Evolutionary conservation across 495 filamentous ascomycete species (phyloP), one percentile per base, ranked within the genome.

Genomic region (Penicillium argentinense): DNA sequence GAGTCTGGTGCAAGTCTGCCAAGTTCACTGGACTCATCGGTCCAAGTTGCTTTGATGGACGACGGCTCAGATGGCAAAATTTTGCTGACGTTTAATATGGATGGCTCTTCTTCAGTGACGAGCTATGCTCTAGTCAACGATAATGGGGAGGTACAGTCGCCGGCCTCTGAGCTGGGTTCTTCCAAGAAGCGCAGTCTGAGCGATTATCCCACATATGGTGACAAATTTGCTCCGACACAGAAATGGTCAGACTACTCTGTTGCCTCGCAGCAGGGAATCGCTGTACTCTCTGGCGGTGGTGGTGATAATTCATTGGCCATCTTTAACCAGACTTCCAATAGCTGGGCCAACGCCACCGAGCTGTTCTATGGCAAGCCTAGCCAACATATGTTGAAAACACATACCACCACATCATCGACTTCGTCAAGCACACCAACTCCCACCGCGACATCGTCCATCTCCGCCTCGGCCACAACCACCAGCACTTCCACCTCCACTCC

Each of bases 171-270:
- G 8, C 59, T 73, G 2, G 67, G 63, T 21, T 51, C 70, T 0
- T 62, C 65, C 9, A 70, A 70, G 46, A 69, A 69, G 47, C 54
- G 58, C 36, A 79, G 71, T 1, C 53, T 81, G 17, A 64, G 62
- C n/a, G 73, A 82, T 49, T 91, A 89, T 78, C 89, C 91, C 13
- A 54, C 70, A 17, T 98, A 97, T 63, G 88, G 97, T 49, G 76
- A 65, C 41, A 84, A 81, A 9, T 62, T 85, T 21, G 92, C 86
- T 1, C 85, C 91, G 3, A 77, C 68, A 18, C 69, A 63, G 18
- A 81, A 71, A 9, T 69, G 86, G 50, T 66, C 81, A 21, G 85
- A 85, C 11, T 85, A 77, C 49, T 79, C 85, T 0, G 53, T 89
- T 5, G 82, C 85, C 2, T 76, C 83, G 69, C 4, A 67, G 74